Conservation (phyloP, 306 rosid species). For the Cicer arietinum region DNA sequence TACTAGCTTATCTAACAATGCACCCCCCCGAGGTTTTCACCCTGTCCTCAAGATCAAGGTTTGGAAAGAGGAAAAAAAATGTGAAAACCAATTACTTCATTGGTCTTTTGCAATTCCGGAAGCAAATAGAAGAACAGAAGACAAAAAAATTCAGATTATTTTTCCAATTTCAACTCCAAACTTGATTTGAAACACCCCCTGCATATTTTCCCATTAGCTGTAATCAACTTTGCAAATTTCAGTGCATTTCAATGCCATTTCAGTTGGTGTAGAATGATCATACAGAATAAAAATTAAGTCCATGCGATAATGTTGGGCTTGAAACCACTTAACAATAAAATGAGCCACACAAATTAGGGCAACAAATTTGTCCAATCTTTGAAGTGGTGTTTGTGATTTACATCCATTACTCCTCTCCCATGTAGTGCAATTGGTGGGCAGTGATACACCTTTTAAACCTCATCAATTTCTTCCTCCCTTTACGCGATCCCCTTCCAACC, state of each 20-base stretch:
- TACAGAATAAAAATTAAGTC: not conserved
- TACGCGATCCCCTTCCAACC: not conserved
- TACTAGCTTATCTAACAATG: not conserved
- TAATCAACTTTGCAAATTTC: not conserved
- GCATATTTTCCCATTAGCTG: not conserved
- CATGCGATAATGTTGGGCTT: not conserved
- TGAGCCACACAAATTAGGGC: not conserved
- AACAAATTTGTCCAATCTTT: not conserved
- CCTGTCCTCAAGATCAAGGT: too few species aligned
- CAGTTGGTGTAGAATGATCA: not conserved
- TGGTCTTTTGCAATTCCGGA: not conserved
- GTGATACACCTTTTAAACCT: not conserved
- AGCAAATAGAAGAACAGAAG: not conserved
- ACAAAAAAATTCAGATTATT: not conserved
- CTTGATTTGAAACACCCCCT: conserved; percentile 12
- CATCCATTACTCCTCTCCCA: not conserved
- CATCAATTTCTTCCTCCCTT: not conserved
- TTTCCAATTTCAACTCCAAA: not conserved
- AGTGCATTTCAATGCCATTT: not conserved
- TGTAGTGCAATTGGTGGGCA: not conserved
- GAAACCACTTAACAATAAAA: not conserved
- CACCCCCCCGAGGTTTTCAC: not conserved
- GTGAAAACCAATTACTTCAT: not conserved
- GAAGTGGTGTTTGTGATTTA: not conserved
- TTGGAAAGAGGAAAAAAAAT: too few species aligned